These are phyloP conservation scores for Anthoceros angustus DNA, from an alignment of 225 moss, liverwort and hornwort genomes.

Conservation along the genomic window DNA sequence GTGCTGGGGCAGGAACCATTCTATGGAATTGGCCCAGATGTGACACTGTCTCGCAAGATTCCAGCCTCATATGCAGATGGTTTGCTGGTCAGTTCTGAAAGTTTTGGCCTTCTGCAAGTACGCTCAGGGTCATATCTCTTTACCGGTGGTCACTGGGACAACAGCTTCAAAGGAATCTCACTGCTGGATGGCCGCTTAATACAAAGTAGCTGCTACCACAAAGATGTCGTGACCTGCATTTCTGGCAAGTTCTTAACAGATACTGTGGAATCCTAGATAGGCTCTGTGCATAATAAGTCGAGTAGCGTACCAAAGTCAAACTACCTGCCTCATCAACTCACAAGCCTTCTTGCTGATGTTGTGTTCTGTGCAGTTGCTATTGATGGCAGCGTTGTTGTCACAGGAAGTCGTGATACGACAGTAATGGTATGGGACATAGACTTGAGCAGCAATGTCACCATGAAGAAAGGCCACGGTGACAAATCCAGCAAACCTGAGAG, in stretches of 20 bases:
- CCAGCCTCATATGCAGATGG: conserved; percentile 46
- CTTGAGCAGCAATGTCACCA: conserved; percentile 27
- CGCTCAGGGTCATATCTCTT: conserved; percentile 47
- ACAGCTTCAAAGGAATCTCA: conserved; percentile 68
- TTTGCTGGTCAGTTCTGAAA: conserved; percentile 33
- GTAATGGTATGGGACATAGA: conserved; percentile 81
- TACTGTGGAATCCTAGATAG: neutral
- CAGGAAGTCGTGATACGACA: conserved; percentile 69
- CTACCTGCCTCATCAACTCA: neutral
- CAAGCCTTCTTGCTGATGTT: neutral
- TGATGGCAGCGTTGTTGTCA: conserved; percentile 66
- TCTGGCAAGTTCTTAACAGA: conserved; percentile 28
- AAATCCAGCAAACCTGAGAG: conserved; percentile 42
- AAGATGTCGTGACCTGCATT: conserved; percentile 60
- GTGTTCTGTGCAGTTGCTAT: conserved; percentile 33
- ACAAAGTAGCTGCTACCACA: conserved; percentile 67
- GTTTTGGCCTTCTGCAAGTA: conserved; percentile 60
- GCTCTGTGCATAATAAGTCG: too few species aligned
- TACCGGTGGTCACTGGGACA: conserved; percentile 74
- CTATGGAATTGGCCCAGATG: conserved; percentile 54
- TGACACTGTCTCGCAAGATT: conserved; percentile 40
- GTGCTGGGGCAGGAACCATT: conserved; percentile 34
- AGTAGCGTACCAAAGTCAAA: neutral
- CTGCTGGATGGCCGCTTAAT: conserved; percentile 53
- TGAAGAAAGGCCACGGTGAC: conserved; percentile 37